Evolutionary conservation across 192 early-diverging fungal genomes (phyloP), one percentile per base, ranked within the genome.

Genomic region (Coemansia sp.): DNA sequence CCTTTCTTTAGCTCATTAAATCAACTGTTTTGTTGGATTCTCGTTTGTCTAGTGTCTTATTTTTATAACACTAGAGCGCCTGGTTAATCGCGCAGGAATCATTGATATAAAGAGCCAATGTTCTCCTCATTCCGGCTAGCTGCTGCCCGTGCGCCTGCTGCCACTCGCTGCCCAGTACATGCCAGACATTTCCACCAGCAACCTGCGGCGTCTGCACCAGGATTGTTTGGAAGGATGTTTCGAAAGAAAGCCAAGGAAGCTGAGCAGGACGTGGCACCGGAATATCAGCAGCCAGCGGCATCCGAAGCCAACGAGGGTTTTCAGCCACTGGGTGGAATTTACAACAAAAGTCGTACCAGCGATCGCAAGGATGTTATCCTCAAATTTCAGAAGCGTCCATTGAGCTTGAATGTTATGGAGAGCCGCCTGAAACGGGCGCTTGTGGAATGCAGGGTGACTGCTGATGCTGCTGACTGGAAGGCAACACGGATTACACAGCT

Each of bases 361-460:
- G 27, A 58, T 19, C 56, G n/a, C n/a, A 28, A 47, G 31, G 56
- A 47, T 0, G 6, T 67, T 17, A 20, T 48, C 19, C 59, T 36
- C 54, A 73, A 67, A 57, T 79, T 79, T 34, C 60, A 63, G 8
- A 65, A 57, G 61, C 67, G 42, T 50, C n/a, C 67, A 58, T 74
- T 1, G 70, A 66, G 20, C 15, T 17, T 31, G n/a, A n/a, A n/a
- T n/a, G 62, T 65, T 22, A 48, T 79, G 28, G 48, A 55, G 25
- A 14, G 29, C 11, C 34, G 73, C 0, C 50, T 79, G 31, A 34
- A 20, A 11, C n/a, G n/a, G n/a, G n/a, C n/a, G n/a, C n/a, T n/a
- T n/a, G n/a, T n/a, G n/a, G 50, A 28, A 25, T 41, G 62, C 31
- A 33, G 70, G 15, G 64, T 79, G 17, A 6, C 59, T 0, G 29